Percentiles rank a stretch among this genome's conserved stretches.
Conservation (phyloP, 768 basidiomycete genomes). For the Kondoa subrosea region DNA sequence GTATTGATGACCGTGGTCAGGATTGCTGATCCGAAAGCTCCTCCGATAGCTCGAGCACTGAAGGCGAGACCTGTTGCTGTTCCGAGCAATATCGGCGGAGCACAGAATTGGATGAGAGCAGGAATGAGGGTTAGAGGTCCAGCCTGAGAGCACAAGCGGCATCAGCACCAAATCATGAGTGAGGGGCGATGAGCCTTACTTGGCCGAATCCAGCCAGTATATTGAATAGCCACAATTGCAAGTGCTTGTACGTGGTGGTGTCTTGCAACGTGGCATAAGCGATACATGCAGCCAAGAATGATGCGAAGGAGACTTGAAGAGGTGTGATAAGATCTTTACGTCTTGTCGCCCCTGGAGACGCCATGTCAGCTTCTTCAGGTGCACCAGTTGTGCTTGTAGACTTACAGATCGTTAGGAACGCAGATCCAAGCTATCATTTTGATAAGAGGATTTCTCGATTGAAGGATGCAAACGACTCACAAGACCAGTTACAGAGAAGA, state of each 20-base stretch:
- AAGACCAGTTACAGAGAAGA: not conserved
- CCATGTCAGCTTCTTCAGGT: too few relatives aligned
- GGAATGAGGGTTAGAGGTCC: slow-evolving; percentile 17
- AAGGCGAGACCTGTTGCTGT: slow-evolving; percentile 17
- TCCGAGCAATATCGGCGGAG: slow-evolving; percentile 15
- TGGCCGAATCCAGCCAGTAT: not conserved
- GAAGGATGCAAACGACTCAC: not conserved
- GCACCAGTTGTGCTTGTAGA: too few relatives aligned
- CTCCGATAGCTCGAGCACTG: slow-evolving; percentile 17
- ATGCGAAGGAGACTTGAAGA: slow-evolving; percentile 11
- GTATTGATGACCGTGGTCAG: not conserved
- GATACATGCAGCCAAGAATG: slow-evolving; percentile 16
- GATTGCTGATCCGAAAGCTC: slow-evolving; percentile 13
- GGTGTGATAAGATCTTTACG: slow-evolving; percentile 16
- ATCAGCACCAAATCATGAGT: slow-evolving; percentile 4
- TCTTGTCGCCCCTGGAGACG: slow-evolving; percentile 5
- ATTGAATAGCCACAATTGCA: slow-evolving; percentile 8
- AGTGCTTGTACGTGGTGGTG: slow-evolving; percentile 1
- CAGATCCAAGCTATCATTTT: too few relatives aligned
- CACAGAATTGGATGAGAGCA: slow-evolving; percentile 17
- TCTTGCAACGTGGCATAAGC: slow-evolving; percentile 12
- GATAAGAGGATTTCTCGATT: not conserved
- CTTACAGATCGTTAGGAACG: too few relatives aligned
- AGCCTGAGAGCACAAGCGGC: slow-evolving; percentile 10
- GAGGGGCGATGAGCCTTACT: not conserved